Evolutionary conservation across 768 basidiomycete genomes (phyloP).

Genomic region (Termitomyces sp.): DNA sequence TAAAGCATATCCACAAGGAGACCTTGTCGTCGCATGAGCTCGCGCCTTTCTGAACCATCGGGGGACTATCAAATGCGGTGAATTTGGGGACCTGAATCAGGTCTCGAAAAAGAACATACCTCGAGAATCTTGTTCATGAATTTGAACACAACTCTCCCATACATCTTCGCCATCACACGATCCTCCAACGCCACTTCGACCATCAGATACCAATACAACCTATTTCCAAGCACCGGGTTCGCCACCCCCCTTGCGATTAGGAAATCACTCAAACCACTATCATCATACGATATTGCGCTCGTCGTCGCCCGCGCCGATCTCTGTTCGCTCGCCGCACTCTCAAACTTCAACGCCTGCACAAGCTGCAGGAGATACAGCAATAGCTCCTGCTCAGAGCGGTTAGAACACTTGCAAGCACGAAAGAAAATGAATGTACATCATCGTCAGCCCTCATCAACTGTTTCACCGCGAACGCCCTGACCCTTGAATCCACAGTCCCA

Average conservation of each 20-base stretch:
- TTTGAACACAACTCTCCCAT: conserved; percentile 83
- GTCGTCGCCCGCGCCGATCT: conserved; percentile 67
- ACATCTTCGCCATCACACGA: conserved; percentile 86
- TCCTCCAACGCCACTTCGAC: conserved; percentile 92
- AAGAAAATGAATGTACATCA: conserved; percentile 54
- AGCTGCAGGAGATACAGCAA: conserved; percentile 90
- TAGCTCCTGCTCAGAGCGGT: conserved; percentile 62
- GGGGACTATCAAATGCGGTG: conserved; percentile 40
- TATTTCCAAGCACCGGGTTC: conserved; percentile 83
- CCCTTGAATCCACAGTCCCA: conserved; percentile 82
- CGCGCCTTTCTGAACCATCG: conserved; percentile 76
- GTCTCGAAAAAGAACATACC: conserved; percentile 35
- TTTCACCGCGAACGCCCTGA: conserved; percentile 90
- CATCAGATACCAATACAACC: conserved; percentile 97
- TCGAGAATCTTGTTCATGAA: conserved; percentile 88
- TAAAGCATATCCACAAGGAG: conserved; percentile 84
- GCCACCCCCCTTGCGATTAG: conserved; percentile 79
- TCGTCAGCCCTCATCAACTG: conserved; percentile 91
- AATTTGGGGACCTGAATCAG: not conserved
- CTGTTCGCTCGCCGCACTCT: conserved; percentile 75
- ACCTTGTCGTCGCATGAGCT: conserved; percentile 88
- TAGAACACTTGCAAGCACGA: not conserved
- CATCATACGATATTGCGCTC: conserved; percentile 79
- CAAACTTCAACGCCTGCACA: conserved; percentile 97
- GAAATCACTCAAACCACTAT: conserved; percentile 92